These are phyloP conservation scores for Agaricus sinodeliciosus DNA, from an alignment of 768 basidiomycete species.

Conservation along the genomic window DNA sequence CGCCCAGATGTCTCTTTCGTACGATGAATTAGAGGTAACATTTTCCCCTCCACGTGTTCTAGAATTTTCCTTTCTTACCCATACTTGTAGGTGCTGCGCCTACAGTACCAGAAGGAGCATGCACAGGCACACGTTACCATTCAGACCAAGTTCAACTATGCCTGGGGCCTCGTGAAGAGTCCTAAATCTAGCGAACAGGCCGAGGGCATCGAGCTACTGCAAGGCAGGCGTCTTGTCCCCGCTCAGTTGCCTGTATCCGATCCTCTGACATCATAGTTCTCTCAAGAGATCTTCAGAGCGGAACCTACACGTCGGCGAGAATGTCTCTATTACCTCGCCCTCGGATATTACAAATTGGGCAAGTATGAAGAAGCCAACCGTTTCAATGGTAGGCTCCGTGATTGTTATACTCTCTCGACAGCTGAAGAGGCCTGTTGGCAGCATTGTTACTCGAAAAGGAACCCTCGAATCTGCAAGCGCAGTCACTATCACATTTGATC, in stretches of 20 bases:
- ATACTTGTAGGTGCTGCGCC: slow-evolving; percentile 60
- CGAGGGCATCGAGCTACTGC: slow-evolving; percentile 85
- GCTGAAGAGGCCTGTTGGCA: slow-evolving; percentile 22
- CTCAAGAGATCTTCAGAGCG: slow-evolving; percentile 80
- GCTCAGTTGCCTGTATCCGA: neutral
- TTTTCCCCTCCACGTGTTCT: slow-evolving; percentile 3
- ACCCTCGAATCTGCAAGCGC: slow-evolving; percentile 88
- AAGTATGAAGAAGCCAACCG: slow-evolving; percentile 89
- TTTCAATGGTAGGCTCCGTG: slow-evolving; percentile 74
- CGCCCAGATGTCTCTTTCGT: slow-evolving; percentile 81
- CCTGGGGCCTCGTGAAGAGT: slow-evolving; percentile 96
- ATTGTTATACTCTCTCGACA: neutral
- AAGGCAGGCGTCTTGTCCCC: slow-evolving; percentile 47
- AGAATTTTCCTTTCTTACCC: neutral
- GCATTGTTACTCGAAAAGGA: slow-evolving; percentile 87
- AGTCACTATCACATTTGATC: slow-evolving; percentile 79
- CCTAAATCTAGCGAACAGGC: slow-evolving; percentile 79
- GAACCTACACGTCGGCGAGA: slow-evolving; percentile 87
- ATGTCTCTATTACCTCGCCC: slow-evolving; percentile 92
- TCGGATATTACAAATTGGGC: slow-evolving; percentile 95
- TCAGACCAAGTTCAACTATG: slow-evolving; percentile 97
- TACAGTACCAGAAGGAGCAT: slow-evolving; percentile 87
- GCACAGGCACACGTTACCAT: slow-evolving; percentile 79
- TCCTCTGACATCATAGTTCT: slow-evolving; percentile 7
- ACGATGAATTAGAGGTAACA: slow-evolving; percentile 81